Conservation (phyloP, 2,329 filamentous ascomycete species). For the Talaromyces verruculosus region DNA sequence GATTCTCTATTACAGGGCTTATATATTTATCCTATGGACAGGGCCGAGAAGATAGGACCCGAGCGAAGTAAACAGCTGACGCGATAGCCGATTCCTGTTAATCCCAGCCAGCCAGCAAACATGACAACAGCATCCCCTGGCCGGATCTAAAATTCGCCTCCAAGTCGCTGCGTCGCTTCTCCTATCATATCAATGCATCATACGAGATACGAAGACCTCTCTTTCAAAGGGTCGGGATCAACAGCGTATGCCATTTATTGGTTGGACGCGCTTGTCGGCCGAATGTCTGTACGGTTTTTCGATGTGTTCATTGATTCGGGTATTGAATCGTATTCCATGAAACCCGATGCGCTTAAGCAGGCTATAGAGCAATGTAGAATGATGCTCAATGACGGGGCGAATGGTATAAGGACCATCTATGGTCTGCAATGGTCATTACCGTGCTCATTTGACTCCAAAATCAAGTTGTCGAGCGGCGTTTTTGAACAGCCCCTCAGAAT, state of each 20-base stretch:
- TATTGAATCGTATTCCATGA: not conserved
- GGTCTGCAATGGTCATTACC: not conserved
- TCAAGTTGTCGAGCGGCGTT: conserved; percentile 83
- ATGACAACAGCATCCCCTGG: not conserved
- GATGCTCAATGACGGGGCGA: not conserved
- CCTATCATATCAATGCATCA: not conserved
- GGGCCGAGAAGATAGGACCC: not conserved
- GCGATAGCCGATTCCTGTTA: not conserved
- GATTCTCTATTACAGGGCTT: not conserved
- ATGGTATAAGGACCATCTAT: not conserved
- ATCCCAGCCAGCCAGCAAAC: not conserved
- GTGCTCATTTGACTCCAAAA: conserved; percentile 55
- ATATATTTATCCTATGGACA: not conserved
- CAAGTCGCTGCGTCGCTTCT: not conserved
- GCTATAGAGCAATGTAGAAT: not conserved
- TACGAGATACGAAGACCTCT: not conserved
- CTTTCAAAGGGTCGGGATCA: not conserved
- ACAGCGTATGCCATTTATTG: not conserved
- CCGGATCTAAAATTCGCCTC: not conserved
- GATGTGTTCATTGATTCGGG: not conserved
- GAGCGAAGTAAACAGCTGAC: not conserved
- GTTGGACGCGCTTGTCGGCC: not conserved
- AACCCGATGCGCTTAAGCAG: not conserved
- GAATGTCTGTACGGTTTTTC: not conserved
- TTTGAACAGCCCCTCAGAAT: conserved; percentile 64